Percentiles rank a stretch among this genome's conserved stretches.
phyloP scores from a whole-genome alignment of 2,329 filamentous ascomycete genomes.

The Fusarium compactum region DNA sequence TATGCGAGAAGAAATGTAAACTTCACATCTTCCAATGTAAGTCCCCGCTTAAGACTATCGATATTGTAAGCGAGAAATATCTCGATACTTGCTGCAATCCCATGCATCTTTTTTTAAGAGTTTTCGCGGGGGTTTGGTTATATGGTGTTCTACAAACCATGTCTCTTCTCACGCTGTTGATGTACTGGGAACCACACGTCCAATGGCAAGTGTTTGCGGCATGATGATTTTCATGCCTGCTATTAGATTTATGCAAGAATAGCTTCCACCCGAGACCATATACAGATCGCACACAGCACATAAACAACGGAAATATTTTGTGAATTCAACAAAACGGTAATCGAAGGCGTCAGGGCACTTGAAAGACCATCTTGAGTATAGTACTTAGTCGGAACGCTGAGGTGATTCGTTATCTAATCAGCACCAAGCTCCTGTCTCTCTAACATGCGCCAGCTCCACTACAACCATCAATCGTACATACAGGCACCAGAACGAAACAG shows the following conservation, averaged over 20 bases:
- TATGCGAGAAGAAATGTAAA: neutral
- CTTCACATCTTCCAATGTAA: neutral
- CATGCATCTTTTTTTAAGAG: neutral
- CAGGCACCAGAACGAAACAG: slow-evolving; percentile 2
- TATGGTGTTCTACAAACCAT: neutral
- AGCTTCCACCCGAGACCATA: neutral
- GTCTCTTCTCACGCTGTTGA: neutral
- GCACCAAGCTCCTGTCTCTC: slow-evolving; percentile 16
- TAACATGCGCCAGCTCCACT: slow-evolving; percentile 35
- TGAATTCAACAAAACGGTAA: neutral
- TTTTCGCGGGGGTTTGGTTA: neutral
- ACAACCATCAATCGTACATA: slow-evolving; percentile 18
- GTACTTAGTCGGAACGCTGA: slow-evolving; percentile 6
- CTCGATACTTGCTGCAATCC: neutral
- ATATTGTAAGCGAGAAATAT: neutral
- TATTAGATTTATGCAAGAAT: neutral
- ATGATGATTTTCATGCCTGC: neutral
- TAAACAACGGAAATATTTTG: neutral
- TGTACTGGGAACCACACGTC: neutral
- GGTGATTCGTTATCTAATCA: slow-evolving; percentile 46
- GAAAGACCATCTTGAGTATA: slow-evolving; percentile 9
- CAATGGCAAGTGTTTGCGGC: neutral
- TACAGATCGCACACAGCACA: neutral
- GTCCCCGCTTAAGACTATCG: neutral
- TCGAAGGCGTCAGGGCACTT: neutral